Evolutionary conservation across 2,329 filamentous ascomycete genomes (phyloP).

Genomic region (Didymella sp.): DNA sequence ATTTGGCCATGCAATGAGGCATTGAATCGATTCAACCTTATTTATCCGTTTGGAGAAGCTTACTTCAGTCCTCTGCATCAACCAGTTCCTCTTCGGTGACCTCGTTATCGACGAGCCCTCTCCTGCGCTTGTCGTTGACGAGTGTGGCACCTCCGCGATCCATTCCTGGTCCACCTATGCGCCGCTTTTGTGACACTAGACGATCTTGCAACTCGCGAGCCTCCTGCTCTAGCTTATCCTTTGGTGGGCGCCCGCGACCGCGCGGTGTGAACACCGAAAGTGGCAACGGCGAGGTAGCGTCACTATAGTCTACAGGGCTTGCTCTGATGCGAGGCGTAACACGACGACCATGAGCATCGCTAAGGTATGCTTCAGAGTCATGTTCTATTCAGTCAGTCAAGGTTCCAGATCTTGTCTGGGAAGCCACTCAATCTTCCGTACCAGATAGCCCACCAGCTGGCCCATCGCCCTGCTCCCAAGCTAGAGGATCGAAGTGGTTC

Average conservation of each 20-base stretch:
- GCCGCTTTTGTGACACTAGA: slow-evolving; percentile 58
- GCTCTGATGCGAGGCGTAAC: slow-evolving; percentile 55
- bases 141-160: slow-evolving; percentile 61
- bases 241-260: slow-evolving; percentile 43
- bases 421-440: slow-evolving; percentile 53
- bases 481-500: slow-evolving; percentile 60
- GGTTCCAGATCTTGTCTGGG: slow-evolving; percentile 16
- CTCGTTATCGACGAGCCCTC: slow-evolving; percentile 60
- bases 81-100: slow-evolving; percentile 56
- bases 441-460: slow-evolving; percentile 62
- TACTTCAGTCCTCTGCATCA: slow-evolving; percentile 35
- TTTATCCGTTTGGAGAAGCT: neutral
- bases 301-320: slow-evolving; percentile 24
- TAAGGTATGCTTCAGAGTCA: slow-evolving; percentile 58
- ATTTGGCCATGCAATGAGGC: neutral
- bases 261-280: slow-evolving; percentile 35
- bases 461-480: slow-evolving; percentile 67
- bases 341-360: slow-evolving; percentile 54
- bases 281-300: slow-evolving; percentile 1
- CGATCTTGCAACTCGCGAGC: slow-evolving; percentile 55
- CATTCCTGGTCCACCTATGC: slow-evolving; percentile 59
- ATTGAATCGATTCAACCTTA: slow-evolving; percentile 14
- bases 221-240: slow-evolving; percentile 51
- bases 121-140: slow-evolving; percentile 59
- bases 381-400: slow-evolving; percentile 42